A percentile compares a stretch with the other conserved stretches of the same genome.
Evolutionary conservation across 2,329 filamentous ascomycete species (phyloP).

Genomic region (Dothistroma septosporum): DNA sequence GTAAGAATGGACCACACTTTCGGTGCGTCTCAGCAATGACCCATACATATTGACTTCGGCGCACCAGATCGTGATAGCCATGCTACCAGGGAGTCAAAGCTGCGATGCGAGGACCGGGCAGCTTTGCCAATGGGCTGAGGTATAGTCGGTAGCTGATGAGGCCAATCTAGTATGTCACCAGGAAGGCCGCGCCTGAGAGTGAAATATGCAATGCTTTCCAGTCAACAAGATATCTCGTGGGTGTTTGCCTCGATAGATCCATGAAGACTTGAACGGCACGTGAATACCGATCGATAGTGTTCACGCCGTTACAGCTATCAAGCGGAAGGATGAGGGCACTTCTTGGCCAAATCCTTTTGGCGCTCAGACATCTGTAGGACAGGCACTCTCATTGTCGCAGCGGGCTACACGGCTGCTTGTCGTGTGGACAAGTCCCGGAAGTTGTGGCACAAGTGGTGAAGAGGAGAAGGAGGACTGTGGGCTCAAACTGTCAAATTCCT

Average conservation of each 20-base stretch:
- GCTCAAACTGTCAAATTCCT: too few relatives aligned
- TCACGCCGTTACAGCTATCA: too few relatives aligned
- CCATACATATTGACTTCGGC: not conserved
- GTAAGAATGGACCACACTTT: slow-evolving; percentile 1
- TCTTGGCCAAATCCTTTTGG: too few relatives aligned
- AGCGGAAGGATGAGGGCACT: too few relatives aligned
- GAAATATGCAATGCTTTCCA: not conserved
- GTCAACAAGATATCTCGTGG: too few relatives aligned
- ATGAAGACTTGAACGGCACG: too few relatives aligned
- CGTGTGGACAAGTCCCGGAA: not conserved
- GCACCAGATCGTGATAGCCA: slow-evolving; percentile 1
- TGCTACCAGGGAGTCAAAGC: slow-evolving; percentile 27
- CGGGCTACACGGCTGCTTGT: too few relatives aligned
- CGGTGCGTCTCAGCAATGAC: not conserved
- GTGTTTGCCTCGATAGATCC: too few relatives aligned
- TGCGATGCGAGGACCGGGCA: slow-evolving; percentile 32
- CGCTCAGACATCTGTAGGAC: too few relatives aligned
- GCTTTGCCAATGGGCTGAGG: slow-evolving; percentile 32
- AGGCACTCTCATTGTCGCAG: too few relatives aligned
- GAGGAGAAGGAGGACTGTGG: too few relatives aligned
- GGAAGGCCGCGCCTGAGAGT: not conserved
- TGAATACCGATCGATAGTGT: too few relatives aligned
- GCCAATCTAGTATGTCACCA: slow-evolving; percentile 3
- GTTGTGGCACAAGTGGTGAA: not conserved
- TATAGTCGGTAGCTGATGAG: slow-evolving; percentile 27